Percentiles rank a stretch among this genome's conserved stretches.
phyloP scores from a whole-genome alignment of 192 early-diverging fungal genomes.

The Linnemannia schmuckeri region DNA sequence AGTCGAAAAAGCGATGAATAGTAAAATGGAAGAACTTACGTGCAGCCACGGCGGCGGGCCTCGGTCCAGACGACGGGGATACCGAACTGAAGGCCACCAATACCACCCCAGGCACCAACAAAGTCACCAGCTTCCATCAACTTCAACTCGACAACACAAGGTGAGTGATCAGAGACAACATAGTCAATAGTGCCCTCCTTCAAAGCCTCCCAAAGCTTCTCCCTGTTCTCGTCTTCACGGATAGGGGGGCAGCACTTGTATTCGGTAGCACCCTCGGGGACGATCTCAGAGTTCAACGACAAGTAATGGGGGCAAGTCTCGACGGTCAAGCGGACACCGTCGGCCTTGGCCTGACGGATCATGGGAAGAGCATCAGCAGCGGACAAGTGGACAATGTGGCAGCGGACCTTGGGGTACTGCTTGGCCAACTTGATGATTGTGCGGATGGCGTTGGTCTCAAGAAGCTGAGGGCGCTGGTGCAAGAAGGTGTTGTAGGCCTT shows the following conservation, averaged over 20 bases:
- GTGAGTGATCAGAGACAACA: constrained; percentile 88
- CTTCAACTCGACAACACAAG: constrained; percentile 85
- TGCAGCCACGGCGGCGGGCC: constrained; percentile 73
- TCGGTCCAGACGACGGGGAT: constrained; percentile 85
- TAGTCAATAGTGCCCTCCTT: constrained; percentile 85
- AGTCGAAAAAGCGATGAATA: background rate
- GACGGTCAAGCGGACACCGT: constrained; percentile 78
- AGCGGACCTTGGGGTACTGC: constrained; percentile 76
- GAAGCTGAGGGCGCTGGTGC: constrained; percentile 74
- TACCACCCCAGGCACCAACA: constrained; percentile 85
- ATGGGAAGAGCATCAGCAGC: constrained; percentile 79
- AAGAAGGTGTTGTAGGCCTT: constrained; percentile 76
- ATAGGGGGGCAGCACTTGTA: constrained; percentile 92
- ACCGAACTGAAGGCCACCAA: constrained; percentile 85
- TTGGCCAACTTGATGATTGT: constrained; percentile 77
- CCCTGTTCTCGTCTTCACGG: constrained; percentile 76
- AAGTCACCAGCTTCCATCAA: constrained; percentile 79
- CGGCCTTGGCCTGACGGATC: constrained; percentile 77
- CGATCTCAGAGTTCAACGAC: constrained; percentile 73
- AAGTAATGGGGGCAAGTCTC: constrained; percentile 91
- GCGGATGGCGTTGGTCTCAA: constrained; percentile 83
- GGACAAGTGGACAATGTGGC: constrained; percentile 89
- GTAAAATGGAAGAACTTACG: constrained; percentile 39
- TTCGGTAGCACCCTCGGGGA: constrained; percentile 79
- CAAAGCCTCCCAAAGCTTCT: constrained; percentile 79